Base-by-base conservation (phyloP, 108 stramenopile species). In the Schizochytrium sp. region DNA sequence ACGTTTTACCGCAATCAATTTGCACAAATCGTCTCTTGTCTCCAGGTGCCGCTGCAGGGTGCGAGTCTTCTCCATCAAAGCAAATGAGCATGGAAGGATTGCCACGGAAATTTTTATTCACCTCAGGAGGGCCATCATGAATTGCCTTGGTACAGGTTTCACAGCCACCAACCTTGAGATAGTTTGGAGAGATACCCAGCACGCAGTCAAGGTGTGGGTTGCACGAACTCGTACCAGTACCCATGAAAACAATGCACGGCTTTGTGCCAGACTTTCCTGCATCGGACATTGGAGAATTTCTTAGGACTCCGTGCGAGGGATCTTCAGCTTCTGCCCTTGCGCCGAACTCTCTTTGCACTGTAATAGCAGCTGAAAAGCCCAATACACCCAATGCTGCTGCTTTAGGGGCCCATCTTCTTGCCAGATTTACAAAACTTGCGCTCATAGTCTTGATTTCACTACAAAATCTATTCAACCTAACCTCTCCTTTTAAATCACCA, bases 151-250 rank as follows among this genome's bases (percentile, higher is more conserved):
- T 46, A 28, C 76, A 83, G 17, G 53, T 55, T 0, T 83, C 15
- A 53, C 76, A 83, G 17, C 76, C 76, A 13, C 76, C 76, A n/a
- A 55, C 53, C 76, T 83, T 53, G 50, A 13, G 5, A 38, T n/a
- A 42, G 5, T 38, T 7, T 7, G 64, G 64, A 2, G 28, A 53
- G 50, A 83, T 13, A n/a, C 76, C 76, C 15, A 83, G 47, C 45
- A 83, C 76, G 53, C 76, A 83, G 53, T 83, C 40, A 5, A 83
- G 76, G 53, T 83, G 76, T 53, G 76, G 76, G 76, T 83, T 83
- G 3, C 28, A 17, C 28, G 76, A 49, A 40, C 76, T 83, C 53
- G 76, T 83, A 40, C 76, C 76, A 17, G 76, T 83, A 10, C 76
- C 76, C 50, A 83, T 49, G 2, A 83, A 83, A 17, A 83, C 64